Evolutionary conservation across 1,284 basidiomycete species (phyloP), one percentile per base, ranked within the genome.

Genomic region (Moesziomyces globuligerus): DNA sequence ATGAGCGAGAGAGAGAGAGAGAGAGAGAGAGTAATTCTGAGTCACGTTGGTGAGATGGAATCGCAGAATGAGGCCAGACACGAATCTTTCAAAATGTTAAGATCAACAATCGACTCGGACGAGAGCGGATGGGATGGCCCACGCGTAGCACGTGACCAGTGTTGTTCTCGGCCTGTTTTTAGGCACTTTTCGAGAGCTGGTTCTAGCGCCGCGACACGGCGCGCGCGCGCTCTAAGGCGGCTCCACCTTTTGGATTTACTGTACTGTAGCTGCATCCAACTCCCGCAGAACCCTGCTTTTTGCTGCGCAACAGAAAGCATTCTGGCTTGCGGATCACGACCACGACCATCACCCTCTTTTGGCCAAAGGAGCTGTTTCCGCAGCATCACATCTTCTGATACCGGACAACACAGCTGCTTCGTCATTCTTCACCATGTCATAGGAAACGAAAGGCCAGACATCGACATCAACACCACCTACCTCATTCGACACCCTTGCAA

Each of bases 131-230:
- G 10, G 26, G 26, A 28, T 4, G 7, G 32, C 17, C 32, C 9
- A 50, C 51, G 56, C 48, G 48, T 47, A 20, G 44, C 62, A 66
- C 62, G 62, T 66, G 62, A 66, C 42, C 47, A 55, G 51, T 59
- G 56, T 59, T 66, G 62, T 66, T 67, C 57, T 67, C 39, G 18
- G 11, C 34, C 36, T 21, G n/a, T 26, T 23, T 38, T 41, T 36
- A 18, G 17, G 3, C 11, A 18, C 13, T 24, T 17, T 34, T 34
- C 13, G 15, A n/a, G 28, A 34, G 44, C 20, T 18, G 36, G 48
- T 42, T 40, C 11, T 23, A 43, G 15, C 17, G 4, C 25, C 26
- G 20, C 4, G 32, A 32, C 20, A 28, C 28, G 21, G 36, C 29
- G 45, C 49, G 54, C 60, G 60, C 60, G 48, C 60, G 36, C 45